Evolutionary conservation across 2,329 filamentous ascomycete species (phyloP), one percentile per base, ranked within the genome.

Genomic region (Trichoderma semiorbis): DNA sequence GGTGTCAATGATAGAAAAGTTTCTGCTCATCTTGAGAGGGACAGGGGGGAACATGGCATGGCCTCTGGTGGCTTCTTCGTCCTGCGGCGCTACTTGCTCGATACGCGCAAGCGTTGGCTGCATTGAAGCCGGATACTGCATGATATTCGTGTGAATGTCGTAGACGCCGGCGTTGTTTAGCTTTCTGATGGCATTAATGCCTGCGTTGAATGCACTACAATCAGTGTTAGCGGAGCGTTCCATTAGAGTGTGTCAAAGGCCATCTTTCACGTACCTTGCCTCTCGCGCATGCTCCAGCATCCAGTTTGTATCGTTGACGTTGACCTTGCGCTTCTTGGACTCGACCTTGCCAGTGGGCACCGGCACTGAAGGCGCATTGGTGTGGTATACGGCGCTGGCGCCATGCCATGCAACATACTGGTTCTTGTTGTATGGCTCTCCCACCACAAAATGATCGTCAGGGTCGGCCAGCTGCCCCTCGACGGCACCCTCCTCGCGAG

Each of bases 391-490:
- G 50, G 93, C 91, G 80, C 95, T 98, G 62, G 96, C 96, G 64
- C 96, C 96, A 80, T 97, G 95, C 96, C 96, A 99, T 32, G 96
- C 96, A 32, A 99, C 96, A 79, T 98, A 99, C 80, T 98, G 95
- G 79, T 99, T 99, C 83, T 95, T 94, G 85, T 99, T 98, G 86
- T 99, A 99, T n/a, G 91, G 87, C 79, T 97, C 92, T 50, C 92
- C 93, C 10, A 88, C 87, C 30, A 94, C 88, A 55, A 95, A 87
- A 73, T 87, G 87, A 81, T 99, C 96, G 73, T 94, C 92, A 0
- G 95, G 95, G 78, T 98, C 96, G 21, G 95, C 96, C 28, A 98
- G 80, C 79, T 97, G 94, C 74, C 96, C 96, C 80, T 98, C 95
- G 3, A 93, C 87, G 30, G 91, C 91, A 26, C 95, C 95, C 66